phyloP scores from a whole-genome alignment of 306 rosid species.

The Citrullus mucosospermus region DNA sequence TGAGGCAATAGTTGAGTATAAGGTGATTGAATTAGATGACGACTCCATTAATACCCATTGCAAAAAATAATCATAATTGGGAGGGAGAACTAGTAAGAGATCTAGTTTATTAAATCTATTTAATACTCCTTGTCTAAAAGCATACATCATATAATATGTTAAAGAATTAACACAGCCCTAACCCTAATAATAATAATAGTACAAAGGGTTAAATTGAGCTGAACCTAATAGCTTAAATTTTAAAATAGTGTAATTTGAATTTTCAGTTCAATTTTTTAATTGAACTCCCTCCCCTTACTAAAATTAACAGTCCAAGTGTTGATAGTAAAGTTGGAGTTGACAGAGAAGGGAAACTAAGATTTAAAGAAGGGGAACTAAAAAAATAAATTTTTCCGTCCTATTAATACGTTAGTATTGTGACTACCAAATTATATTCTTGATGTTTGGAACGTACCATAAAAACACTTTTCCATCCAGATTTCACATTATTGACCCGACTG shows the following conservation, averaged over 20 bases:
- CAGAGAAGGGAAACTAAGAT: neutral
- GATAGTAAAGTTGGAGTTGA: neutral
- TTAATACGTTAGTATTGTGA: neutral
- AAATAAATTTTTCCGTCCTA: neutral
- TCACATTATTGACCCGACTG: slow-evolving; percentile 89
- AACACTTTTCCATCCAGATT: slow-evolving; percentile 99
- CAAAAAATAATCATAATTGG: neutral
- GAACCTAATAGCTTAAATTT: neutral
- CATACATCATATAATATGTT: neutral
- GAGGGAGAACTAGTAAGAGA: neutral
- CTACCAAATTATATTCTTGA: neutral
- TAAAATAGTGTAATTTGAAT: neutral
- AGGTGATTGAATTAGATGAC: neutral
- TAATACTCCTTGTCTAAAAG: neutral
- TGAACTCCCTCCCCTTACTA: neutral
- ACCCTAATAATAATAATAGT: too few species aligned
- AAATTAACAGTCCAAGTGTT: neutral
- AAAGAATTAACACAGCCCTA: neutral
- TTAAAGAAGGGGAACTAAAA: neutral
- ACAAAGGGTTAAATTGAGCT: neutral
- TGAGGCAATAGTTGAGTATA: slow-evolving; percentile 15
- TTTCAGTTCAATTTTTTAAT: neutral
- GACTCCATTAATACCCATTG: neutral
- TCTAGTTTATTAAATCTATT: neutral
- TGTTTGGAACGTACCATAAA: slow-evolving; percentile 55